A percentile compares a stretch with the other conserved stretches of the same genome.
phyloP scores from a whole-genome alignment of 495 filamentous ascomycete genomes.

The Hamigera avellanea region DNA sequence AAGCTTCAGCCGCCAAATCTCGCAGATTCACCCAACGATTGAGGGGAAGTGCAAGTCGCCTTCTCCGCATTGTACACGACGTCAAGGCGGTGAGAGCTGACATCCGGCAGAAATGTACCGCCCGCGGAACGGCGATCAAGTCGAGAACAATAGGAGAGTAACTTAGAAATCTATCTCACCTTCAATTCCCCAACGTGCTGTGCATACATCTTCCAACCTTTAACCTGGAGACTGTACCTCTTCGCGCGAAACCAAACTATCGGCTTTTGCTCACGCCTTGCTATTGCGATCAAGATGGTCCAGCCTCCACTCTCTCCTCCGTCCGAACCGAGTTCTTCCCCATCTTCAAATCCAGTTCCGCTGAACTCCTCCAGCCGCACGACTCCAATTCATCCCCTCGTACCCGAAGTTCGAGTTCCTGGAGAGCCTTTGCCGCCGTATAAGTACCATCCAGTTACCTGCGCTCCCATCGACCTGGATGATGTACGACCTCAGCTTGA shows the following conservation, averaged over 20 bases:
- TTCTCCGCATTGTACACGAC: neutral
- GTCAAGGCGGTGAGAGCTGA: slow-evolving; percentile 4
- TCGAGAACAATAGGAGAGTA: no score
- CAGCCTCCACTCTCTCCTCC: slow-evolving; percentile 23
- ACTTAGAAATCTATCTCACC: no score
- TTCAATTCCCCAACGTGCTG: no score
- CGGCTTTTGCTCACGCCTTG: neutral
- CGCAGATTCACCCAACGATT: no score
- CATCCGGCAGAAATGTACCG: slow-evolving; percentile 9
- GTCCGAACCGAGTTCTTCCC: slow-evolving; percentile 13
- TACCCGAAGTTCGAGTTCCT: slow-evolving; percentile 29
- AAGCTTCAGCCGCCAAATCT: no score
- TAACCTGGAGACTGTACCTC: neutral
- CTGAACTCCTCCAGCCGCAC: slow-evolving; percentile 27
- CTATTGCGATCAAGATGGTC: no score
- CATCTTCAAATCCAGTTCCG: slow-evolving; percentile 11
- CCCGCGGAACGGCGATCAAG: slow-evolving; percentile 1
- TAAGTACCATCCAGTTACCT: slow-evolving; percentile 29
- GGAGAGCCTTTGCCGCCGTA: slow-evolving; percentile 18
- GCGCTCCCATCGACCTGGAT: slow-evolving; percentile 18
- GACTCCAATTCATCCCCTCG: slow-evolving; percentile 29
- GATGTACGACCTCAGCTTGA: slow-evolving; percentile 24
- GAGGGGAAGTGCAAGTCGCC: no score
- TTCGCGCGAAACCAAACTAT: neutral
- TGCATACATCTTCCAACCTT: neutral